Evolutionary conservation across 208 protist genomes (phyloP), one percentile per base, ranked within the genome.

Genomic region (Wallacemonas rigidus): DNA sequence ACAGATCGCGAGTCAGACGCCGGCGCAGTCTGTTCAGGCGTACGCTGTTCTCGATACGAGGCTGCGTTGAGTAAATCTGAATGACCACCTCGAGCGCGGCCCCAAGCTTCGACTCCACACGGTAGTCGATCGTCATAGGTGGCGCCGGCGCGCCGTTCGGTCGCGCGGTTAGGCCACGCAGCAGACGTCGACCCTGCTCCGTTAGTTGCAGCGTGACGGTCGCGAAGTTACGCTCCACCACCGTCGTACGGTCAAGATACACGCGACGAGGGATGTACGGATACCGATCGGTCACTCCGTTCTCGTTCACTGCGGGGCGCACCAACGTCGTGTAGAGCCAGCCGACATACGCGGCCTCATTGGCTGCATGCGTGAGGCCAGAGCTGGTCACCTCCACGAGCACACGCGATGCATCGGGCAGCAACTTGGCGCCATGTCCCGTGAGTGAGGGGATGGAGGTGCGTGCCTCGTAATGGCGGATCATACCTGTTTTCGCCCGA

Each of bases 361-460:
- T 54, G 9, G 74, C 45, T 0, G 77, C 67, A 72, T 93, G 82
- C 36, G 88, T 93, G 1, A 93, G 75, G 12, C 88, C 88, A 48
- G 85, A 85, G 60, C 83, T 91, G 54, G 85, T 93, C 45, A 86
- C 60, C 61, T 93, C 88, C 39, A 93, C 71, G 26, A 90, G 67
- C 9, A 76, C 72, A 9, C 17, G 57, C 40, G 69, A 73, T 1
- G 56, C 65, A 38, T 77, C 45, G 15, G 62, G 63, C 43, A 75
- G 14, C n/a, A 75, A 48, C 36, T 40, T 15, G 7, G 48, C 50
- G 38, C 60, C 51, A 17, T 54, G 11, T 4, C 36, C 57, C 9
- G 57, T 63, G 36, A 63, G 39, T 8, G 57, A 63, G 9, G 57
- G 57, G 35, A 35, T 45, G 4, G 57, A 39, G 5, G 57, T 44